Percentiles rank a stretch among this genome's conserved stretches.
Conservation (phyloP, 2,329 filamentous ascomycete genomes). For the Neofusicoccum parvum region DNA sequence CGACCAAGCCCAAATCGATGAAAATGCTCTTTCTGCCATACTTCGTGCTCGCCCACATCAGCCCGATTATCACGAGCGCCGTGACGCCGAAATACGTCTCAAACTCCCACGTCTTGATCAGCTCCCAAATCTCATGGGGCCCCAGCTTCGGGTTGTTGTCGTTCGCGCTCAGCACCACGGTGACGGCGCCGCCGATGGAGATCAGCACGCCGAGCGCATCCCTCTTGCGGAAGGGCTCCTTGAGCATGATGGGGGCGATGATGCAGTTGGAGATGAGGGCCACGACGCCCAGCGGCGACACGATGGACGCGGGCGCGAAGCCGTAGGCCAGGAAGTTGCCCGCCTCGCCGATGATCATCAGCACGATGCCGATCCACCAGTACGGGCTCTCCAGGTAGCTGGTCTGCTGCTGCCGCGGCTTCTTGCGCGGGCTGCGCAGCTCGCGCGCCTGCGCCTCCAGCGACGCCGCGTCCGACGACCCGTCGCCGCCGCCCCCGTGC, state of each 20-base stretch:
- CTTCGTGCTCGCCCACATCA: conserved; percentile 80
- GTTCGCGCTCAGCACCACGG: conserved; percentile 88
- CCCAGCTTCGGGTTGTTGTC: conserved; percentile 88
- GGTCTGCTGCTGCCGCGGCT: conserved; percentile 51
- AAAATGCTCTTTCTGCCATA: conserved; percentile 87
- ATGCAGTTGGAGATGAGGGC: conserved; percentile 95
- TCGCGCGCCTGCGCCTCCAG: conserved; percentile 34
- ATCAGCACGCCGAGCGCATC: conserved; percentile 89
- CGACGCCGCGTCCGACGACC: conserved; percentile 26
- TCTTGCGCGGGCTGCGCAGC: conserved; percentile 34
- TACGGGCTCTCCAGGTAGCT: conserved; percentile 88
- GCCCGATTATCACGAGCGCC: conserved; percentile 66
- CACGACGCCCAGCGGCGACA: conserved; percentile 95
- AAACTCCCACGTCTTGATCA: conserved; percentile 87
- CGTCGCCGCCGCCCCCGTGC: neutral
- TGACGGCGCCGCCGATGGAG: conserved; percentile 83
- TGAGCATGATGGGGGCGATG: conserved; percentile 91
- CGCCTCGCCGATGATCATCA: conserved; percentile 91
- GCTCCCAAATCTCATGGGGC: conserved; percentile 84
- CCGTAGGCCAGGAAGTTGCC: conserved; percentile 98
- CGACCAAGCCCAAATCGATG: conserved; percentile 91
- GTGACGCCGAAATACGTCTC: conserved; percentile 86
- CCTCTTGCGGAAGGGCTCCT: conserved; percentile 81
- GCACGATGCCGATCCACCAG: conserved; percentile 92
- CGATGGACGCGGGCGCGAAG: conserved; percentile 95